Base-by-base conservation (phyloP, 2,329 filamentous ascomycete genomes). In the Sclerotinia borealis region DNA sequence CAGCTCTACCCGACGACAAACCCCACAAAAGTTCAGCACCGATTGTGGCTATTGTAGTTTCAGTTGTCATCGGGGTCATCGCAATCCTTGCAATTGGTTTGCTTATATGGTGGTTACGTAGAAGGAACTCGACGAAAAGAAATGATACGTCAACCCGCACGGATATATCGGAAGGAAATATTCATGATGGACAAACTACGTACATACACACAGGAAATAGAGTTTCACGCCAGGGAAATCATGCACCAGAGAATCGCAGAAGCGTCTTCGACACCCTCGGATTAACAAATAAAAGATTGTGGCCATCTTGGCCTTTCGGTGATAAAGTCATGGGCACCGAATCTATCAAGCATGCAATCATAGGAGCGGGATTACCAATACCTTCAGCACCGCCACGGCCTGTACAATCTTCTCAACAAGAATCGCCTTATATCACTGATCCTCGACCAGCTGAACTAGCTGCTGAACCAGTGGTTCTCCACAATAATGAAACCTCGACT, bases 251-350 rank as follows among this genome's bases (percentile, higher is more conserved):
- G 19, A 27, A 34, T 9, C 36, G 51, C 10, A 2, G 19, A 15
- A 55, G 51, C 10, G 19, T 55, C 25, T 4, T 55, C 4, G 36
- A 55, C 3, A 41, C 25, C 1, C 11, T 55, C 3, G 36, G 51
- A 5, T 29, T 41, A 1, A 41, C 25, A 2, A 25, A 41, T 5
- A 55, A 55, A 15, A 55, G 41, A 7, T 29, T 55, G 8, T 55
- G 51, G 51, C 51, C 51, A 7, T 55, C 51, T 29, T 55, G 51
- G 51, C 51, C 51, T 29, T 55, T 55, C 25, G 51, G 51, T 8
- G 51, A 55, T 10, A 55, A 41, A 25, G 27, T 25, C 5, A 39
- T 55, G 36, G 51, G 51, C 3, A 55, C 51, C 25, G 25, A 11
- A n/a, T 11, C 51, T 41, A 55, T 55, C 36, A 55, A 55, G 25